Base-by-base conservation (phyloP, 257 asterid genomes). In the Capsicum chinense region DNA sequence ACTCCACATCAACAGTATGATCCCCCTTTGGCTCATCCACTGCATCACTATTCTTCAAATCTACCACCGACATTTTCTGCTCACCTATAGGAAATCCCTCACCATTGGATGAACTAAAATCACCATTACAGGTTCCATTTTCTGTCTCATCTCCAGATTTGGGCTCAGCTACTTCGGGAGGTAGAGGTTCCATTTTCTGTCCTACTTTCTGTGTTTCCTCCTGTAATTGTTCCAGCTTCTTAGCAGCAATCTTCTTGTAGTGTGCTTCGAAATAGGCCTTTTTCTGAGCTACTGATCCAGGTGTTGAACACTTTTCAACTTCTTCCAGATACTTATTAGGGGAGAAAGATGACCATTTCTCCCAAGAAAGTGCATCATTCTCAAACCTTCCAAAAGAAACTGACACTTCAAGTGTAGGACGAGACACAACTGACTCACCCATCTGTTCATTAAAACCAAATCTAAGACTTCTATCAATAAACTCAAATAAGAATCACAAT, bases 211-310 rank as follows among this genome's bases (percentile, higher is more conserved):
- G 62, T 21, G 42, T 85, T 70, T 95, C 98, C 85, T 86, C 94
- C 88, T 92, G 98, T 66, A 91, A 58, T 80, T 89, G 96, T 87
- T 94, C 95, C 9, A 93, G 91, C 88, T 92, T 94, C 89, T 57
- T 84, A 79, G 99, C 99, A 84, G 98, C 98, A 84, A 94, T 88
- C 85, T 87, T 93, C 88, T 92, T 96, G 89, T 96, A 96, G 68
- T 96, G 98, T 58, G 98, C 98, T 92, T 96, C 99, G 80, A 96
- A 96, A 81, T 93, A 96, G 0, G 98, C 99, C 91, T 93, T 94
- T 86, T 96, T 94, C 84, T 94, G 97, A 9, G 97, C 98, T 64
- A 96, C 99, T 56, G 98, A 93, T 85, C 99, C 98, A 8, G 98
- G 98, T 5, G 97, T 92, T 0, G 98, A 93, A 83, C 93, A 89